These are phyloP conservation scores for Colletotrichum trifolii DNA, from an alignment of 2,329 filamentous ascomycete species.

Conservation along the genomic window DNA sequence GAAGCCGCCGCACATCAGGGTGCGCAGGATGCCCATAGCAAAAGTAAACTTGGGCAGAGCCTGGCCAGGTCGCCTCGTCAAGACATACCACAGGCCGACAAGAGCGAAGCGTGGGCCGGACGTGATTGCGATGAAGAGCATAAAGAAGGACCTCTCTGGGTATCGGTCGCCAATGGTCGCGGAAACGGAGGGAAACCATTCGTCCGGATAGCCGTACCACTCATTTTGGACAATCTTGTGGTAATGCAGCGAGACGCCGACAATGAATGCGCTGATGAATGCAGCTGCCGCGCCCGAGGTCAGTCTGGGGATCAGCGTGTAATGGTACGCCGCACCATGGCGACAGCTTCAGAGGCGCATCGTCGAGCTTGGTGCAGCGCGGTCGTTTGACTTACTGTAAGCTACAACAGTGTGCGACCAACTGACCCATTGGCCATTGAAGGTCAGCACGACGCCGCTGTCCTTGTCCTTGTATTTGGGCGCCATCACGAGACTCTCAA, in stretches of 20 bases:
- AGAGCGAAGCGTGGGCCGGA: conserved; percentile 93
- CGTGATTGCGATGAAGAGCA: conserved; percentile 96
- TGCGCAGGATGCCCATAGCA: conserved; percentile 84
- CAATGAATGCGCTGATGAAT: conserved; percentile 85
- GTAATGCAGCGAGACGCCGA: conserved; percentile 87
- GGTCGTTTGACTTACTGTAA: conserved; percentile 69
- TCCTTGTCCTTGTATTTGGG: conserved; percentile 73
- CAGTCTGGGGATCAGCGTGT: background rate
- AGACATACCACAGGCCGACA: conserved; percentile 90
- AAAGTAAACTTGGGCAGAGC: conserved; percentile 85
- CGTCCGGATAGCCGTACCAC: conserved; percentile 91
- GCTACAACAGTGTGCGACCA: conserved; percentile 87
- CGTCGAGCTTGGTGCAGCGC: no score
- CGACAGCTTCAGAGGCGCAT: background rate
- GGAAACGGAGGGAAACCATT: conserved; percentile 97
- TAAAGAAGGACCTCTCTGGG: conserved; percentile 95
- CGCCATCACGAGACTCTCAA: conserved; percentile 48
- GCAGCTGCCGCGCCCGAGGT: conserved; percentile 65
- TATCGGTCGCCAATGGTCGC: conserved; percentile 98
- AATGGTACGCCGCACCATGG: background rate
- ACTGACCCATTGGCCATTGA: conserved; percentile 92
- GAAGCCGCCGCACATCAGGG: conserved; percentile 95
- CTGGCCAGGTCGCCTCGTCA: conserved; percentile 81
- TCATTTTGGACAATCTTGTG: conserved; percentile 98
- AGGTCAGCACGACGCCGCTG: conserved; percentile 66